Evolutionary conservation across 139 green algal genomes (phyloP).

Genomic region (Zygnema circumcarinatum): DNA sequence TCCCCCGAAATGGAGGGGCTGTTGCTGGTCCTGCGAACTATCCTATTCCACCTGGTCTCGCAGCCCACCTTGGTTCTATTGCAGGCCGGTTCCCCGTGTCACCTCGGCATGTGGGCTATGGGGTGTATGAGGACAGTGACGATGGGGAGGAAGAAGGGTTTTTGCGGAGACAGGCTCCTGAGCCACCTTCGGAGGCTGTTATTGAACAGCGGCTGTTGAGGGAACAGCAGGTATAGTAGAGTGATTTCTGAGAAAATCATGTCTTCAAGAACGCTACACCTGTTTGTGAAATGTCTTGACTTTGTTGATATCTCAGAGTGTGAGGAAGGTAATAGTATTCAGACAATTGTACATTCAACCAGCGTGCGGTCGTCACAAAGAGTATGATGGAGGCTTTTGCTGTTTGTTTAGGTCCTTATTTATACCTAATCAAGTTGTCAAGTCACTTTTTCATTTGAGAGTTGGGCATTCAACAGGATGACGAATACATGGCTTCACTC

Average conservation of each 20-base stretch:
- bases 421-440: neutral
- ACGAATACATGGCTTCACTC: constrained; percentile 31
- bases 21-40: neutral
- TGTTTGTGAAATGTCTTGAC: neutral
- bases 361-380: neutral
- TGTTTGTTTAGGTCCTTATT: neutral
- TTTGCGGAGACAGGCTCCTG: neutral
- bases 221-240: constrained; percentile 1
- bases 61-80: neutral
- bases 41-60: neutral
- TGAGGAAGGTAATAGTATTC: neutral
- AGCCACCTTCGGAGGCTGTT: neutral
- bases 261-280: neutral
- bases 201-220: constrained; percentile 17
- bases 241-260: neutral
- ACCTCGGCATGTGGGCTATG: neutral
- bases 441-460: neutral
- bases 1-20: neutral
- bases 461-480: constrained; percentile 10
- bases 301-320: neutral
- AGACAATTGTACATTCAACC: neutral
- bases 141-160: neutral
- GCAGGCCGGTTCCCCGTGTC: neutral
- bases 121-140: neutral
- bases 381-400: neutral